phyloP scores from a whole-genome alignment of 163 green algal species.

The Chlamydomonas reinhardtii region DNA sequence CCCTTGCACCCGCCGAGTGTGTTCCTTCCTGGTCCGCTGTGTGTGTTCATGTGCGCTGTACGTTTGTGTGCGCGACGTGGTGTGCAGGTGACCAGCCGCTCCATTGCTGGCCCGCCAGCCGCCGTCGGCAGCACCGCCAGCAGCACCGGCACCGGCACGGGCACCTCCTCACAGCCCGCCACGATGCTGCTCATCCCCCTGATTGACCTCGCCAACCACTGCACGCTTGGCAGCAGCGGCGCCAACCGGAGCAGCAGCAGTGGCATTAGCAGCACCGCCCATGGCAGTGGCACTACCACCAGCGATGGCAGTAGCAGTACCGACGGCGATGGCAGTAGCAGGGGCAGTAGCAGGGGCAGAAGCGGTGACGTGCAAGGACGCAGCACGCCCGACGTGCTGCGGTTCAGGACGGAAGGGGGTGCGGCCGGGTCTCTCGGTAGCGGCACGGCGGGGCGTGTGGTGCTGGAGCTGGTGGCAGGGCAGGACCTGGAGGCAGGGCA shows the following conservation, averaged over 20 bases:
- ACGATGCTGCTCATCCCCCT: constrained; percentile 39
- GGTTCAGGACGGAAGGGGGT: not conserved
- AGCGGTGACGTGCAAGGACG: not conserved
- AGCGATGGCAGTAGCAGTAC: not conserved
- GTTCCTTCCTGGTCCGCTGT: no score
- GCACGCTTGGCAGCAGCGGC: not conserved
- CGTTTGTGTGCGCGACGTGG: no score
- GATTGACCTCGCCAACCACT: constrained; percentile 42
- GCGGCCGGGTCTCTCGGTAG: not conserved
- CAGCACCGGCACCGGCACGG: no score
- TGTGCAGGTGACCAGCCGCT: constrained; percentile 28
- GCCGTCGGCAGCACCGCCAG: no score
- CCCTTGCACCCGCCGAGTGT: no score
- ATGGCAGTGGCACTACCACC: no score
- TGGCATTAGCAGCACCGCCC: not conserved
- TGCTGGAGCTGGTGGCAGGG: constrained; percentile 20
- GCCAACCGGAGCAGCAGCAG: not conserved
- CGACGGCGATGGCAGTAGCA: no score
- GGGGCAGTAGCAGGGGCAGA: not conserved
- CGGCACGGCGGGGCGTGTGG: not conserved
- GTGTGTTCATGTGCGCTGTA: no score
- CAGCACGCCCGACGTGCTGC: not conserved
- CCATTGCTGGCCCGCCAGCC: constrained; percentile 23
- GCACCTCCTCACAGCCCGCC: no score
- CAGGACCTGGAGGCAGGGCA: not conserved